Base-by-base conservation (phyloP, 768 basidiomycete genomes). In the Suillus luteus region DNA sequence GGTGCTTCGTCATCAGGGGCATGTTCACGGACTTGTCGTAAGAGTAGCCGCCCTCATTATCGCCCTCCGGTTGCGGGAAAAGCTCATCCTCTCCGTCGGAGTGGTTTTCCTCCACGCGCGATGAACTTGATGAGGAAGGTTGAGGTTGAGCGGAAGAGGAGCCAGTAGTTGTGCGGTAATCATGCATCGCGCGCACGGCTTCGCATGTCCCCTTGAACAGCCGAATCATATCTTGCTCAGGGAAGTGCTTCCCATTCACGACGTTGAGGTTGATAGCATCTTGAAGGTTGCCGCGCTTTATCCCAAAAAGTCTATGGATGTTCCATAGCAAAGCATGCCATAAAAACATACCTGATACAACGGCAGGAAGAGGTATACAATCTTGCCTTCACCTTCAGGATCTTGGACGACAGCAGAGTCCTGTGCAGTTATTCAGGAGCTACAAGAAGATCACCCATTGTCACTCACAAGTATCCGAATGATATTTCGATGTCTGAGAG, bases 351-450 rank as follows among this genome's bases (percentile, higher is more conserved):
- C 93, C 82, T 93, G 90, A 80, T 95, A 98, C 40, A 94, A 81
- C 0, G 97, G 97, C 6, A 99, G 81, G 82, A 99, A 99, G 61
- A 99, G 87, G 75, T 97, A 98, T 37, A 97, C 94, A 63, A 98
- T 91, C 76, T 96, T 91, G 12, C 94, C 95, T 55, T 95, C 95
- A 15, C 93, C 95, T 64, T 91, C 89, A 40, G 92, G 90, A 71
- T 98, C 95, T 76, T 97, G 95, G 1, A 96, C 90, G 5, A 96
- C 93, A 1, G 95, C 93, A 15, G 95, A 96, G 72, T 98, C 95
- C 92, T 93, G 55, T 33, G 43, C 55, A 51, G 68, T 68, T 41
- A 49, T 43, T 31, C 61, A 15, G 35, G 4, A n/a, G 35, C 44
- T 22, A 27, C 19, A 54, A 12, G 4, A n/a, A n/a, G 19, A 33